phyloP scores from a whole-genome alignment of 495 filamentous ascomycete genomes.

The Chaetomium tenue region DNA sequence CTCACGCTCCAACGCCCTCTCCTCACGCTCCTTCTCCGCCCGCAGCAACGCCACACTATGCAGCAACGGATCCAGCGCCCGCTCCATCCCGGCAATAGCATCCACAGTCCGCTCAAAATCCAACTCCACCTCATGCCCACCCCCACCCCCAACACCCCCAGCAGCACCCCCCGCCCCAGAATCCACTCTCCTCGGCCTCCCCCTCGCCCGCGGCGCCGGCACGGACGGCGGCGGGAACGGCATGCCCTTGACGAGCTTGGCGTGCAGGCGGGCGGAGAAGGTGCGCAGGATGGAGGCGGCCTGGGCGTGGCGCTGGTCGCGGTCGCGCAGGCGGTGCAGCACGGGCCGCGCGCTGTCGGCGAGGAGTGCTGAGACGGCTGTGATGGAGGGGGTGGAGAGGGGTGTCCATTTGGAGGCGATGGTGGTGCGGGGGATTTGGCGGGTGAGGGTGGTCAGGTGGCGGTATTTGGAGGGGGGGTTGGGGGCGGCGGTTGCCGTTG shows the following conservation, averaged over 20 bases:
- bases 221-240: conserved; percentile 43
- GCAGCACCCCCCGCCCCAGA: background rate
- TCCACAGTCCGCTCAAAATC: conserved; percentile 47
- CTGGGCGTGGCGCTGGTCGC: conserved; percentile 38
- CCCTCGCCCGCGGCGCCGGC: background rate
- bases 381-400: conserved; percentile 40
- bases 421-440: conserved; percentile 41
- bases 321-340: conserved; percentile 41
- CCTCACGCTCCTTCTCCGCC: conserved; percentile 43
- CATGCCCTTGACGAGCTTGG: conserved; percentile 41
- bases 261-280: conserved; percentile 37
- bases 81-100: conserved; percentile 38
- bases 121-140: conserved; percentile 41
- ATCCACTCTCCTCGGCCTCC: background rate
- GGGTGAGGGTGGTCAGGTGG: conserved; percentile 43
- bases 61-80: conserved; percentile 45
- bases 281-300: conserved; percentile 37
- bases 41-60: conserved; percentile 45
- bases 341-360: conserved; percentile 41
- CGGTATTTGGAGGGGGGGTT: conserved; percentile 30
- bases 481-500: background rate
- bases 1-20: conserved; percentile 40
- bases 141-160: conserved; percentile 1
- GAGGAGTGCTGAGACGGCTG: conserved; percentile 40
- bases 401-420: conserved; percentile 49